phyloP scores from a whole-genome alignment of 169 alveolate genomes.

The Cryptosporidium canis region DNA sequence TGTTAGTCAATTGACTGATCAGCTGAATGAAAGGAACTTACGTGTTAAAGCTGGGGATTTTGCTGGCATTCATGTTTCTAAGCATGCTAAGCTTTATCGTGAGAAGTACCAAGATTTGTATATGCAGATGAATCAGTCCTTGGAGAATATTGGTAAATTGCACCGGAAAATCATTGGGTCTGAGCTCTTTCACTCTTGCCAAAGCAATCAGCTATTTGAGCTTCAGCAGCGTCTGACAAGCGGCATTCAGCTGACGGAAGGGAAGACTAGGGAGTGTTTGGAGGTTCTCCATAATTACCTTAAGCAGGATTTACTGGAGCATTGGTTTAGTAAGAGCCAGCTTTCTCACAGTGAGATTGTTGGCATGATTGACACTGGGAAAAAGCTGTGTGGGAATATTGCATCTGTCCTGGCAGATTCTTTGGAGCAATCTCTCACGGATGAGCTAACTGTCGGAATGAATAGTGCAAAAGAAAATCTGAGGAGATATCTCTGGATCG shows the following conservation, averaged over 20 bases:
- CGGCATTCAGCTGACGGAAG: slow-evolving; percentile 3
- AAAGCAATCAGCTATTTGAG: not conserved
- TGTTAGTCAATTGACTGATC: not conserved
- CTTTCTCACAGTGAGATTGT: slow-evolving; percentile 12
- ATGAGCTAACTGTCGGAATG: slow-evolving; percentile 26
- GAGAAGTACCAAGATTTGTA: slow-evolving; percentile 26
- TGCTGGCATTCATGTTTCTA: slow-evolving; percentile 17
- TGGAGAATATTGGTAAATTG: slow-evolving; percentile 31
- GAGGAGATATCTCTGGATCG: not conserved
- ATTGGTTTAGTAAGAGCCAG: slow-evolving; percentile 37
- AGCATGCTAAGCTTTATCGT: slow-evolving; percentile 46
- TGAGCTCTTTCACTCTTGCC: slow-evolving; percentile 12
- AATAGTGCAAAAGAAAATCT: slow-evolving; percentile 22
- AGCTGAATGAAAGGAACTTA: slow-evolving; percentile 18
- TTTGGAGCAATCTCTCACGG: slow-evolving; percentile 14
- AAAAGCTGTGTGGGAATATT: slow-evolving; percentile 19
- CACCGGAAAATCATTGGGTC: slow-evolving; percentile 42
- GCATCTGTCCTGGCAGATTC: slow-evolving; percentile 28
- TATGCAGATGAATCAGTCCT: slow-evolving; percentile 11
- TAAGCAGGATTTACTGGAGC: slow-evolving; percentile 7
- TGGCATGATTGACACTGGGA: slow-evolving; percentile 42
- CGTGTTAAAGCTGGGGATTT: slow-evolving; percentile 56
- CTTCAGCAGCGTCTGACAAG: slow-evolving; percentile 3
- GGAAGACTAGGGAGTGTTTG: not conserved
- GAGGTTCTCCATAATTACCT: not conserved